Evolutionary conservation across 2,329 filamentous ascomycete species (phyloP).

Genomic region (Aspergillus glaucus): DNA sequence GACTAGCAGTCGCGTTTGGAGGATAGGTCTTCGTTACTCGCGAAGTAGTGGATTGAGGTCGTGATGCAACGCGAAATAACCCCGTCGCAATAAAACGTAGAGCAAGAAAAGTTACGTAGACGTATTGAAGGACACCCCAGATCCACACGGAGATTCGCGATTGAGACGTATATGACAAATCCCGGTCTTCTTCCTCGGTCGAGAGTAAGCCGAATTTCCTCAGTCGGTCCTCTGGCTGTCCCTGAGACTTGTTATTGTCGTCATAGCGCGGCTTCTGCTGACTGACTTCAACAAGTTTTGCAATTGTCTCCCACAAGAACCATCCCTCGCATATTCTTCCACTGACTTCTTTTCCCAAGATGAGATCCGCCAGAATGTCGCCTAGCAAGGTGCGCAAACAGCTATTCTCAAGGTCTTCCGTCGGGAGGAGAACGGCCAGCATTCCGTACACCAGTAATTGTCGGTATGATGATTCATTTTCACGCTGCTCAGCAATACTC

Average conservation of each 20-base stretch:
- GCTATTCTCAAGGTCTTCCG: slow-evolving; percentile 83
- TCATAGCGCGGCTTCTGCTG: slow-evolving; percentile 8
- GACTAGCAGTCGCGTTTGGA: slow-evolving; percentile 6
- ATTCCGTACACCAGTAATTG: slow-evolving; percentile 80
- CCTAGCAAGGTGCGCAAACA: slow-evolving; percentile 77
- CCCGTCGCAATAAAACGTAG: slow-evolving; percentile 61
- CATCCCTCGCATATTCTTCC: slow-evolving; percentile 79
- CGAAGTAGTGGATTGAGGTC: slow-evolving; percentile 45
- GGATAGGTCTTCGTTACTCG: slow-evolving; percentile 11
- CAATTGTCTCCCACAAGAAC: slow-evolving; percentile 79
- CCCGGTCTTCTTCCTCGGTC: slow-evolving; percentile 23
- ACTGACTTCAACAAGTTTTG: slow-evolving; percentile 57
- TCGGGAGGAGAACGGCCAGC: slow-evolving; percentile 77
- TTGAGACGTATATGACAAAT: slow-evolving; percentile 24
- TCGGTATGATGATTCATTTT: slow-evolving; percentile 77
- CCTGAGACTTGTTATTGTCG: slow-evolving; percentile 22
- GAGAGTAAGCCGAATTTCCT: slow-evolving; percentile 53
- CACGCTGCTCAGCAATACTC: slow-evolving; percentile 55
- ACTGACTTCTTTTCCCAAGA: slow-evolving; percentile 74
- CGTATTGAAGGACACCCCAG: slow-evolving; percentile 49
- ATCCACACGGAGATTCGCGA: slow-evolving; percentile 35
- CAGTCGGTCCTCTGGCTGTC: slow-evolving; percentile 38
- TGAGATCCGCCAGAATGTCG: slow-evolving; percentile 83
- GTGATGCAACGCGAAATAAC: slow-evolving; percentile 60
- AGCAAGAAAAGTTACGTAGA: slow-evolving; percentile 51